phyloP scores from a whole-genome alignment of 345 rosid genomes.

The Rhodomyrtus tomentosa region DNA sequence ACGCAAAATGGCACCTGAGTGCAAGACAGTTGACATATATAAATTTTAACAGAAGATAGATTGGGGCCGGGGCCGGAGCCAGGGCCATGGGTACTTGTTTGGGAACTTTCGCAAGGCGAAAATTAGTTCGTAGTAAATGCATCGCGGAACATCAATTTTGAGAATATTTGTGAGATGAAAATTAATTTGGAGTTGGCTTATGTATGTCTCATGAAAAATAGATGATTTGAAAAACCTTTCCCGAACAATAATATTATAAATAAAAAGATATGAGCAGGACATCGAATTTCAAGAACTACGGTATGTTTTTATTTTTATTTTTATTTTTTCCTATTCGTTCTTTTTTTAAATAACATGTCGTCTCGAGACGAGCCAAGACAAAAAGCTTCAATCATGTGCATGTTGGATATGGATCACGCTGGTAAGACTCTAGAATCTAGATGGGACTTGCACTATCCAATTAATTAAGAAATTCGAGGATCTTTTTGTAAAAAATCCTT shows the following conservation, averaged over 20 bases:
- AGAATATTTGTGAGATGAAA: not conserved
- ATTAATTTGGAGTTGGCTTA: not conserved
- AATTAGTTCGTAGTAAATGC: not conserved
- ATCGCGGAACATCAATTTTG: no score
- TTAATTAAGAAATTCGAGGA: no score
- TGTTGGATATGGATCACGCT: not conserved
- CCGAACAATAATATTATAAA: no score
- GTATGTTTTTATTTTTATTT: not conserved
- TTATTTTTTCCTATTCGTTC: no score
- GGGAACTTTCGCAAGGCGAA: no score
- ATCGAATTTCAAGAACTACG: not conserved
- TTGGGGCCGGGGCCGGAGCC: no score
- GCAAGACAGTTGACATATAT: not conserved
- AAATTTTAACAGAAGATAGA: not conserved
- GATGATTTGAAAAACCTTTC: no score
- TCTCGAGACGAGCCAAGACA: not conserved
- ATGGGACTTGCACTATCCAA: not conserved
- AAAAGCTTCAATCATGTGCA: not conserved
- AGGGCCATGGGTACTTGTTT: accelerated
- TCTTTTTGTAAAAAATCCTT: not conserved
- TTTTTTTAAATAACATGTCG: not conserved
- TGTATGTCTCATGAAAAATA: no score
- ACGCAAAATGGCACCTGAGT: no score
- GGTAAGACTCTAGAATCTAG: not conserved
- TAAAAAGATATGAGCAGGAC: not conserved